phyloP scores from a whole-genome alignment of 306 rosid species.

The Gillenia trifoliata region DNA sequence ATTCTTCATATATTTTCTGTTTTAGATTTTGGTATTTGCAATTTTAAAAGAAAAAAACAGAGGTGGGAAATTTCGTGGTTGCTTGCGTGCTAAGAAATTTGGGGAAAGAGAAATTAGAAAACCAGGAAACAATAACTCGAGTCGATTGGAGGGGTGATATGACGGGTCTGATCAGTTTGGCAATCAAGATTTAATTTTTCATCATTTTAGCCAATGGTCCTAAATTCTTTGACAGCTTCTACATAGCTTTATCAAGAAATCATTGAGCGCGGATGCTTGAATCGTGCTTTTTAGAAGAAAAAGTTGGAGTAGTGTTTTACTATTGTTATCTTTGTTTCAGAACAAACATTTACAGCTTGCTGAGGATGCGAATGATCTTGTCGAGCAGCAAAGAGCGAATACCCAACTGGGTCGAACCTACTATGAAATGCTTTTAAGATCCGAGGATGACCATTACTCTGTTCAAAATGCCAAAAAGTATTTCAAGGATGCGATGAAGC shows the following conservation, averaged over 20 bases:
- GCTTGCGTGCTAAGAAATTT: neutral
- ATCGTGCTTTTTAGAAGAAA: no score
- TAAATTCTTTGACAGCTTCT: no score
- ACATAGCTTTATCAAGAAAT: no score
- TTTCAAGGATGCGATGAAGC: constrained; percentile 66
- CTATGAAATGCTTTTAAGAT: constrained; percentile 47
- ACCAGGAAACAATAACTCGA: neutral
- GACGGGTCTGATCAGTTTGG: no score
- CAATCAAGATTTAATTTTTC: no score
- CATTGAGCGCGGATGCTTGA: no score
- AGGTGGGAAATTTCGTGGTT: neutral
- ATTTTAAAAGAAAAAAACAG: no score
- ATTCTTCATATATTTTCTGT: neutral
- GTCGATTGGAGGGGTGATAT: neutral
- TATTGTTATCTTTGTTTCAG: constrained; percentile 27
- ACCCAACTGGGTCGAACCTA: constrained; percentile 94
- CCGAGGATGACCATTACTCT: constrained; percentile 52
- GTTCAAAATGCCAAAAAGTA: constrained; percentile 72
- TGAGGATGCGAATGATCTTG: constrained; percentile 52
- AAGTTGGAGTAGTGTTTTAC: neutral
- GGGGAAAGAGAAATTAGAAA: neutral
- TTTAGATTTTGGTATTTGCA: neutral
- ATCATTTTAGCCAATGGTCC: no score
- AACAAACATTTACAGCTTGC: constrained; percentile 80
- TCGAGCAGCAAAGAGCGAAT: constrained; percentile 84